Percentiles rank a stretch among this genome's conserved stretches.
phyloP scores from a whole-genome alignment of 176 grass and related monocot species.

The Carex scoparia region DNA sequence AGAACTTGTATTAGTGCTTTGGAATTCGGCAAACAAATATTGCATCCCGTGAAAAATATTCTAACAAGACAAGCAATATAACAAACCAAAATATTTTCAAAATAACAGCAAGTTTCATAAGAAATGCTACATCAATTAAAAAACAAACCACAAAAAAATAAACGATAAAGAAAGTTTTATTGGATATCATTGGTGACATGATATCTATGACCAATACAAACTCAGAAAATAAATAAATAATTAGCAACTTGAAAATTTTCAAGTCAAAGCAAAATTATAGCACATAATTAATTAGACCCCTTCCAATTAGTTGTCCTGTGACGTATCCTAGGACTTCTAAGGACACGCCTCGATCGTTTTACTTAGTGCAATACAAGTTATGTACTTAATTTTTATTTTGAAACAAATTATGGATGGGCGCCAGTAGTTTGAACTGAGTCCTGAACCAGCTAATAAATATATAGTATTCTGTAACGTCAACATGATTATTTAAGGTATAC shows the following conservation, averaged over 20 bases:
- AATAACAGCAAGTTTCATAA: background rate
- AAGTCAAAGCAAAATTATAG: constrained; percentile 4
- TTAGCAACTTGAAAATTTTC: background rate
- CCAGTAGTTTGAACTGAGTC: constrained; percentile 2
- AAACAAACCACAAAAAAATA: background rate
- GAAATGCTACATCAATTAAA: background rate
- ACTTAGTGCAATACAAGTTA: background rate
- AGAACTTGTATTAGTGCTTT: too few species aligned
- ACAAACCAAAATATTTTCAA: background rate
- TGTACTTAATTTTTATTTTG: background rate
- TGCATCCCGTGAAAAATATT: too few species aligned
- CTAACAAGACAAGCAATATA: too few species aligned
- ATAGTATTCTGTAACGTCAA: background rate
- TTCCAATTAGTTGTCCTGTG: constrained; percentile 12
- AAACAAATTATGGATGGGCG: background rate
- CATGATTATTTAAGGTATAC: background rate
- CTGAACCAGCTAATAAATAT: background rate
- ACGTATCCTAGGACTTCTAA: background rate
- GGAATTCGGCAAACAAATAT: too few species aligned
- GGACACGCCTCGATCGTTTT: background rate
- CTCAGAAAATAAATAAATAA: background rate
- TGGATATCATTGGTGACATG: background rate
- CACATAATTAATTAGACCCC: constrained; percentile 8
- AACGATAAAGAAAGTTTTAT: background rate
- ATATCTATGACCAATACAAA: background rate